These are phyloP conservation scores for Oryza longistaminata DNA, from an alignment of 176 grass and related monocot species.

Conservation along the genomic window DNA sequence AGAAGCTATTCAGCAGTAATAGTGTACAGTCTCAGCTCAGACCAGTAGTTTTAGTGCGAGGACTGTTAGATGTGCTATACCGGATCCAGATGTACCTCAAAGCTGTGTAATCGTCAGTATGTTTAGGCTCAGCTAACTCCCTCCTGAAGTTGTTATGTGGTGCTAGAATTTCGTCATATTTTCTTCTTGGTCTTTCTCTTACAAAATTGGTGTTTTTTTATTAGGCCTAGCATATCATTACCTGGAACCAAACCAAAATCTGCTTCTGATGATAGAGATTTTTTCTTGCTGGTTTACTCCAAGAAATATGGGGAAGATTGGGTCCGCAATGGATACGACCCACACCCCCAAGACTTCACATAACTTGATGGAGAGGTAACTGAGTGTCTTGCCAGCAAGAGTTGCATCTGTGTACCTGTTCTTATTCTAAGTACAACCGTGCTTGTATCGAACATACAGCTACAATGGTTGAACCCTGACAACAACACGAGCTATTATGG, in stretches of 20 bases:
- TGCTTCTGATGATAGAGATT: constrained; percentile 60
- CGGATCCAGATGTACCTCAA: constrained; percentile 77
- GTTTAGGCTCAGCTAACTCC: constrained; percentile 38
- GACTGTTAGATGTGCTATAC: constrained; percentile 77
- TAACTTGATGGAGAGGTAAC: constrained; percentile 92
- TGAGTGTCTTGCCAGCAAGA: background rate
- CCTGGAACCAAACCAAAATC: constrained; percentile 61
- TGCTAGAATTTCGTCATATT: constrained; percentile 5
- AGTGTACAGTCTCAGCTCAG: constrained; percentile 52
- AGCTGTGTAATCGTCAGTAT: constrained; percentile 81
- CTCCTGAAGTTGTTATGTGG: background rate
- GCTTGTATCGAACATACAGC: constrained; percentile 51
- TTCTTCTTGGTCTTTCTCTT: constrained; percentile 14
- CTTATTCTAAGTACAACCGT: constrained; percentile 24
- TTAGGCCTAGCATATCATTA: constrained; percentile 51
- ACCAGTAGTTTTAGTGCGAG: constrained; percentile 63
- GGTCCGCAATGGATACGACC: constrained; percentile 90
- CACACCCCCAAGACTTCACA: constrained; percentile 73
- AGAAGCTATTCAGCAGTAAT: constrained; percentile 57
- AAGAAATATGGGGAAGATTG: constrained; percentile 61
- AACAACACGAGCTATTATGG: constrained; percentile 97
- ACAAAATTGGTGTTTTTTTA: constrained; percentile 14
- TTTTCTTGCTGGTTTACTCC: constrained; percentile 59
- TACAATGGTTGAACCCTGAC: constrained; percentile 89
- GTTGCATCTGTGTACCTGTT: constrained; percentile 22